Percentiles rank a stretch among this genome's conserved stretches.
These are phyloP conservation scores for Metschnikowia colocasiae DNA, from an alignment of 805 yeast genomes.

Conservation along the genomic window DNA sequence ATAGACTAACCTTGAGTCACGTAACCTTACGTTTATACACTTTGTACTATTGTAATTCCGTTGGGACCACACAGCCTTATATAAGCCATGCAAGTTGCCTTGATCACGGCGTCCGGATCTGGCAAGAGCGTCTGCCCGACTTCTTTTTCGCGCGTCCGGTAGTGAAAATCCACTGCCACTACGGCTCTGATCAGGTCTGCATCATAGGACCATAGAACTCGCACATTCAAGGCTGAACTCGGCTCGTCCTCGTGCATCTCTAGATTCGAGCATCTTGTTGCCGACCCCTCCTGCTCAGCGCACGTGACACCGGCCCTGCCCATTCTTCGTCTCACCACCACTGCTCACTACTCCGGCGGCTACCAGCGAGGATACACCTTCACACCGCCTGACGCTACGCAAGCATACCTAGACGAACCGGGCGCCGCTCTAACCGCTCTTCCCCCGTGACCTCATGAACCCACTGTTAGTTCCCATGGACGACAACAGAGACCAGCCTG, in stretches of 20 bases:
- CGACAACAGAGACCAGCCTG: not conserved
- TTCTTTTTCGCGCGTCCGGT: conserved; percentile 4
- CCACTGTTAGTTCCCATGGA: not conserved
- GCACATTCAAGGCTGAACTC: not conserved
- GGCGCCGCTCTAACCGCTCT: not conserved
- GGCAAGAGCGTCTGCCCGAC: not conserved
- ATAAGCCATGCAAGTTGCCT: too few species aligned
- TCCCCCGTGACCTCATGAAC: not conserved
- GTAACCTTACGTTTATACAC: too few species aligned
- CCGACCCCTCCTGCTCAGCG: not conserved
- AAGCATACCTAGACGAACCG: not conserved
- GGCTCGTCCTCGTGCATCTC: not conserved
- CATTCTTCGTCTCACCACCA: not conserved
- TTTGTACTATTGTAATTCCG: too few species aligned
- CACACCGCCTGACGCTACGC: not conserved
- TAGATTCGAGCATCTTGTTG: not conserved
- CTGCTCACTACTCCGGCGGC: not conserved
- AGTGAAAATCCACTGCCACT: not conserved
- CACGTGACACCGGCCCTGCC: not conserved
- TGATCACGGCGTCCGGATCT: not conserved
- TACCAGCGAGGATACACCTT: not conserved
- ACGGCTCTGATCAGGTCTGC: conserved; percentile 2
- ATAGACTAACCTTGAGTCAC: too few species aligned
- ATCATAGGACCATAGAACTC: not conserved
- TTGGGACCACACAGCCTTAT: too few species aligned